Base-by-base conservation (phyloP, 2,329 filamentous ascomycete genomes). In the Aaosphaeria arxii region DNA sequence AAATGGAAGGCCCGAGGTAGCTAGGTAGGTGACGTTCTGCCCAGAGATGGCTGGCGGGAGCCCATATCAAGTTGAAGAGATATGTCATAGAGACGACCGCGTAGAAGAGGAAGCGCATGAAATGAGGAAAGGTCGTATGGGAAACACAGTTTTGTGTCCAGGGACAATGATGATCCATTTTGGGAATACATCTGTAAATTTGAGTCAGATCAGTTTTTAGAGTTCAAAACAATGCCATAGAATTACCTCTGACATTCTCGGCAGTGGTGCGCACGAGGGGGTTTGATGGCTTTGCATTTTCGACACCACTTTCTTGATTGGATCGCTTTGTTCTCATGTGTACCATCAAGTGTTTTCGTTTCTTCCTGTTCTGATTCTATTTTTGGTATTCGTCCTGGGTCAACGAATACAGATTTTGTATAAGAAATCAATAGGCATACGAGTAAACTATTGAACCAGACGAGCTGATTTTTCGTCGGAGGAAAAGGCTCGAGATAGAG, bases 91-190 rank as follows among this genome's bases (percentile, higher is more conserved):
- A 76, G 11, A 79, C 50, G 60, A 87, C 86, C 29, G 87, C 78
- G 65, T 84, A 91, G 53, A 83, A 65, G 40, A 94, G 76, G 72
- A 94, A 92, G 58, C 89, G 87, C 42, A 91, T 55, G 70, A 94
- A 94, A 72, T 92, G 86, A 6, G 89, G 89, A 60, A 91, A 88
- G 1, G 87, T 91, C 51, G 84, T 85, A 68, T 91, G 81, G 9
- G 87, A 91, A 45, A 94, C 87, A 73, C 89, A 95, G 71, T 91
- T 92, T 51, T 73, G 76, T 4, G 88, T 92, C 89, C 89, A 94
- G 3, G 89, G 88, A 64, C 89, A 94, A 73, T 95, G 88, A 71
- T 91, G 87, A 72, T 91, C 88, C 88, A 91, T 91, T 71, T 84
- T 87, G 35, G 87, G 86, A 43, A 91, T 81, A 69, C 88, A 91